Conservation (phyloP, 805 yeast genomes). For the Ascoidea asiatica region DNA sequence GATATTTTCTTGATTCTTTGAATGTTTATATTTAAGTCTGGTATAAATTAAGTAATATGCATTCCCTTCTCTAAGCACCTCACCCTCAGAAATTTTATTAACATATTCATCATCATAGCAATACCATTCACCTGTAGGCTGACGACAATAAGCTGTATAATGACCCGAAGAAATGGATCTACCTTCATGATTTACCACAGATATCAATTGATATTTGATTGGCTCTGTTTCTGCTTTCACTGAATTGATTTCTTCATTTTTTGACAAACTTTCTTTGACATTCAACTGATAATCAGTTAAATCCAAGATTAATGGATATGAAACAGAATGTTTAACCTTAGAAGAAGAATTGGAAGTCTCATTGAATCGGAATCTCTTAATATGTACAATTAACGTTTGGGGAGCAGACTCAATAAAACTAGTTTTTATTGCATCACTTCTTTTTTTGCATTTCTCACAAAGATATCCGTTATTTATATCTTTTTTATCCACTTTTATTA, state of each 20-base stretch:
- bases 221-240: constrained; percentile 19
- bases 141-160: constrained; percentile 80
- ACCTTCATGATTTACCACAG: constrained; percentile 91
- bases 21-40: constrained; percentile 46
- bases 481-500: constrained; percentile 50
- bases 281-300: constrained; percentile 36
- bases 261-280: constrained; percentile 27
- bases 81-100: constrained; percentile 55
- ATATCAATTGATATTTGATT: constrained; percentile 53
- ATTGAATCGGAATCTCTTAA: constrained; percentile 83
- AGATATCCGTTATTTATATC: constrained; percentile 62
- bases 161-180: constrained; percentile 88
- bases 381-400: constrained; percentile 74
- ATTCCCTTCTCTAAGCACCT: constrained; percentile 69
- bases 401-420: constrained; percentile 72
- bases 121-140: constrained; percentile 88
- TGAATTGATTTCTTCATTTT: constrained; percentile 12
- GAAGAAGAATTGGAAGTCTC: constrained; percentile 54
- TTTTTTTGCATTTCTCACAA: constrained; percentile 74
- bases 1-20: too few relatives aligned
- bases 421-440: constrained; percentile 66
- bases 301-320: constrained; percentile 68
- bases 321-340: constrained; percentile 78
- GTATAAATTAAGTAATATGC: constrained; percentile 87
- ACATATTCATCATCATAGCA: constrained; percentile 90